These are phyloP conservation scores for Firmiana major DNA, from an alignment of 345 rosid species.

Conservation along the genomic window DNA sequence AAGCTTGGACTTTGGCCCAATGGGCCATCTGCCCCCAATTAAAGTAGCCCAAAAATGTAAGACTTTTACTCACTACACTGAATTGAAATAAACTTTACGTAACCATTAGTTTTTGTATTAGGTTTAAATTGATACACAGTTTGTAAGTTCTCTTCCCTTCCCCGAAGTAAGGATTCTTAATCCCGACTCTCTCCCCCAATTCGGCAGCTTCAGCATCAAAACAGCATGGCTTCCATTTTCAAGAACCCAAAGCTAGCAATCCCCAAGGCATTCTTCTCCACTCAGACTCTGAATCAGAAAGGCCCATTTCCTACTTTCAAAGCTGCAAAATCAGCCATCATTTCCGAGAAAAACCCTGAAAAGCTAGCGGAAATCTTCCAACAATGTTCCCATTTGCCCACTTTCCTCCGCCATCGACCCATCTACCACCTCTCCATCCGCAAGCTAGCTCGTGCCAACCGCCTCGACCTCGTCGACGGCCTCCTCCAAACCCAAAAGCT, in stretches of 20 bases:
- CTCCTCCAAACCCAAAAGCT: slow-evolving; percentile 17
- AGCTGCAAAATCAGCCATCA: slow-evolving; percentile 28
- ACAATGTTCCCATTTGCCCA: slow-evolving; percentile 21
- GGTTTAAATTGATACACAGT: no score
- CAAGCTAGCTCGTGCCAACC: slow-evolving; percentile 31
- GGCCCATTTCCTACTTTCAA: slow-evolving; percentile 28
- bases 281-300: not conserved
- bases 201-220: not conserved
- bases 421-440: slow-evolving; percentile 30
- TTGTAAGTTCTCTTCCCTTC: not conserved
- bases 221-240: slow-evolving; percentile 16
- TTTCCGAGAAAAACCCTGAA: slow-evolving; percentile 30
- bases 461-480: slow-evolving; percentile 30
- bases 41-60: no score
- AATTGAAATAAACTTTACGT: no score
- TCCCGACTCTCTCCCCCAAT: not conserved
- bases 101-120: no score
- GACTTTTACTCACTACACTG: no score
- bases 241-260: slow-evolving; percentile 12
- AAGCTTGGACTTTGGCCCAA: no score
- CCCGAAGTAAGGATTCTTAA: not conserved
- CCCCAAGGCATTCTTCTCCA: slow-evolving; percentile 15
- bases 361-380: slow-evolving; percentile 26
- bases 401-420: slow-evolving; percentile 39
- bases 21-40: no score